Conservation (phyloP, 805 yeast genomes). For the Pichia nakasei region DNA sequence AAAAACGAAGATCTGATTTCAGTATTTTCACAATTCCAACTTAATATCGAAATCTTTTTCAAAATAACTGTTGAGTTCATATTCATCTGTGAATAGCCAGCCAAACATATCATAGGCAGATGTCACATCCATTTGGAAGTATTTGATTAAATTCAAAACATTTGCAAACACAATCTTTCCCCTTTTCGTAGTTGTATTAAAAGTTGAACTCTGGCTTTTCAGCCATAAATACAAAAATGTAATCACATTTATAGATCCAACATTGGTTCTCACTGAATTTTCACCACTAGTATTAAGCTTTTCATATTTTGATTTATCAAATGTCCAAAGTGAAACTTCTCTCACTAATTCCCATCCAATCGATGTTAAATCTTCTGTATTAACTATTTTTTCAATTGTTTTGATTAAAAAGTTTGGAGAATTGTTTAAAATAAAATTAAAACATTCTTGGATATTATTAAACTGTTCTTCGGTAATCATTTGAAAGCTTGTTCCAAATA, state of each 20-base stretch:
- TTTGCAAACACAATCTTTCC: conserved; percentile 12
- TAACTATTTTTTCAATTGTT: neutral
- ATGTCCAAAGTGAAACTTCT: conserved; percentile 9
- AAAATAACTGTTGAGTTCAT: conserved; percentile 15
- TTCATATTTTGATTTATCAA: conserved; percentile 1
- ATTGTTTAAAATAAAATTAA: conserved; percentile 14
- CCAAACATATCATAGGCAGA: conserved; percentile 22
- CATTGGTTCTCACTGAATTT: conserved; percentile 5
- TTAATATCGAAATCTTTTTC: conserved; percentile 10
- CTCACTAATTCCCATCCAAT: conserved; percentile 11
- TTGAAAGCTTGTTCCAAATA: conserved; percentile 33
- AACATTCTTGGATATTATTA: conserved; percentile 15
- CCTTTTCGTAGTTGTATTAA: conserved; percentile 10
- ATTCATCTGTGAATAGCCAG: conserved; percentile 21
- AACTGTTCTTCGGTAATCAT: conserved; percentile 16
- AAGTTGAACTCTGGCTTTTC: conserved; percentile 15
- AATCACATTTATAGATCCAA: conserved; percentile 16
- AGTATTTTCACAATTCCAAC: neutral
- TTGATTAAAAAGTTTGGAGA: neutral
- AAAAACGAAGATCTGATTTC: neutral
- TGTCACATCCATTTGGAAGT: conserved; percentile 15
- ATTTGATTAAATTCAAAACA: conserved; percentile 18
- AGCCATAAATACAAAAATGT: conserved; percentile 22
- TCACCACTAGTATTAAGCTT: conserved; percentile 11
- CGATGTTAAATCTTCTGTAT: conserved; percentile 1